These are phyloP conservation scores for Eucalyptus erythrocorys DNA, from an alignment of 345 rosid species.

Conservation along the genomic window DNA sequence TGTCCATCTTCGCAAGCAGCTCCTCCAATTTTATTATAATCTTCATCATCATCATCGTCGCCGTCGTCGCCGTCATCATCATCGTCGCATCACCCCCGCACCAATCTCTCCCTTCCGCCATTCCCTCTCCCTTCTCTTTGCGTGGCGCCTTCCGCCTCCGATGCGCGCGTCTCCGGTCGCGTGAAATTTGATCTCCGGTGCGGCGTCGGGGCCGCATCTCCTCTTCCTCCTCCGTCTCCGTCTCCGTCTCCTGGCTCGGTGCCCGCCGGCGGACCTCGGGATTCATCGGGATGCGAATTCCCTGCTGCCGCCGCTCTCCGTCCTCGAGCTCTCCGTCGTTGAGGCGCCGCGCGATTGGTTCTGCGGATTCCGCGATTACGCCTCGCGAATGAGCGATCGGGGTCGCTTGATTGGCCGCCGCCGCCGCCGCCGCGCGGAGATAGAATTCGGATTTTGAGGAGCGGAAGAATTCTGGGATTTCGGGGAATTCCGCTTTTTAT, in stretches of 20 bases:
- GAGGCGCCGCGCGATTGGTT: neutral
- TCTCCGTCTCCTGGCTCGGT: neutral
- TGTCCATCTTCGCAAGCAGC: neutral
- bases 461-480: neutral
- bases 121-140: neutral
- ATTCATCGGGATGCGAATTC: neutral
- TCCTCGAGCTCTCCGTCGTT: neutral
- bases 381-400: neutral
- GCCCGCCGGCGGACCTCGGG: neutral
- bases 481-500: neutral
- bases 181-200: neutral
- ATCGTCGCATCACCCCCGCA: neutral
- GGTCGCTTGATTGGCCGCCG: neutral
- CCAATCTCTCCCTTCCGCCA: neutral
- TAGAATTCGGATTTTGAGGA: neutral
- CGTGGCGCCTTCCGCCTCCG: neutral
- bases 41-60: neutral
- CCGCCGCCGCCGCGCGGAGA: neutral
- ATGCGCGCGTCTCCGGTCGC: neutral
- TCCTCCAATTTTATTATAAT: neutral
- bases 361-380: neutral
- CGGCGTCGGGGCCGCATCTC: neutral
- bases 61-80: rapidly evolving
- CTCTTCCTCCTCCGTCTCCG: too few relatives aligned
- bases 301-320: neutral